A percentile compares a stretch with the other conserved stretches of the same genome.
phyloP scores from a whole-genome alignment of 164 flowering plant genomes.

The Macadamia integrifolia region DNA sequence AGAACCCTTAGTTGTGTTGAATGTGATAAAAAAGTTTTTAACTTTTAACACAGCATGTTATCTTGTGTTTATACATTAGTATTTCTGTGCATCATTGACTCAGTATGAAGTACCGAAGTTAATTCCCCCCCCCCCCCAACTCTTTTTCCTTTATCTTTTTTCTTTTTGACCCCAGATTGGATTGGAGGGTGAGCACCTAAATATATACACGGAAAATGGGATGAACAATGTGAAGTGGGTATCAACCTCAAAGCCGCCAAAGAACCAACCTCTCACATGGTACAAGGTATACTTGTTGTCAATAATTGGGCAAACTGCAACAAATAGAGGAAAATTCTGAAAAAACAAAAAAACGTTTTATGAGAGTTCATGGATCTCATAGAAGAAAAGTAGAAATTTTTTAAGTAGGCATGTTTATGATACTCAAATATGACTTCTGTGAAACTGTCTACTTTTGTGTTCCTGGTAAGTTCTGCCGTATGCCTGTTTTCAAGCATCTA shows the following conservation, averaged over 20 bases:
- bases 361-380: not conserved
- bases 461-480: not conserved
- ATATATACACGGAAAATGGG: conserved; percentile 48
- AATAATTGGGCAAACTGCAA: not conserved
- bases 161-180: conserved; percentile 54
- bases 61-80: too few species aligned
- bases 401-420: too few species aligned
- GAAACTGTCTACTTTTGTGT: not conserved
- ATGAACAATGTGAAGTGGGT: conserved; percentile 53
- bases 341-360: not conserved
- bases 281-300: conserved; percentile 60
- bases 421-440: not conserved
- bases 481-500: not conserved
- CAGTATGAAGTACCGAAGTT: not conserved
- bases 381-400: too few species aligned
- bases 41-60: too few species aligned
- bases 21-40: too few species aligned
- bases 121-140: not conserved
- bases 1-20: not conserved
- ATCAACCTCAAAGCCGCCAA: conserved; percentile 56
- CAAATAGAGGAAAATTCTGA: not conserved
- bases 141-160: not conserved
- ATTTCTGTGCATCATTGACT: not conserved
- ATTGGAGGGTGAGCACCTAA: conserved; percentile 69
- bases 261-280: conserved; percentile 89